Evolutionary conservation across 768 basidiomycete genomes (phyloP), one percentile per base, ranked within the genome.

Genomic region (Trametes elegans): DNA sequence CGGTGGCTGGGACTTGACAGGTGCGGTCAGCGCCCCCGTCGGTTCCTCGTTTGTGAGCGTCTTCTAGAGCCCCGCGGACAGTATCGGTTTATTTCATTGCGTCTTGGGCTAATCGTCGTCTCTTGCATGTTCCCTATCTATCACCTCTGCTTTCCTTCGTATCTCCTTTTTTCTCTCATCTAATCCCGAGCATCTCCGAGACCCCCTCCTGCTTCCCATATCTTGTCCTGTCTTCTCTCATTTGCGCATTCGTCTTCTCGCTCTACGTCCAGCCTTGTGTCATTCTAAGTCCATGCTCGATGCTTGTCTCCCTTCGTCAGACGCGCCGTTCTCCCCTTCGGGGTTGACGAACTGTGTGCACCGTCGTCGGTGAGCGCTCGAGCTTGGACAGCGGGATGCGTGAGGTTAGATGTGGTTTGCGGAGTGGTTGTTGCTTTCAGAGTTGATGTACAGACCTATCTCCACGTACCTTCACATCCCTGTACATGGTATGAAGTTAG

Each of bases 321-420:
- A 38, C 27, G 18, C 50, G 49, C 42, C 63, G 57, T 73, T 78
- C 75, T 80, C 77, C 76, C 74, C 71, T 61, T 34, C 60, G 71
- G 78, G 79, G 76, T 65, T 68, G 78, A 79, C 61, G 78, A 78
- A 75, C 68, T 67, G 65, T 52, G 44, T 61, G 63, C 53, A 53
- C 59, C 62, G 57, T 53, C 47, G 67, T 62, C 63, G 73, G 78
- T 80, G 78, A 79, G 78, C 78, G 79, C 76, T 77, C 65, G 64
- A 55, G 60, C 41, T 34, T 40, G 19, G 41, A 34, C 24, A 57
- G 23, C 35, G 31, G 21, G 46, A 23, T 35, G 43, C 32, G 42
- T n/a, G 11, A 3, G 40, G 51, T 21, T 4, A 39, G 34, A 13
- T 32, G 38, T 31, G 41, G 41, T 26, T 26, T 13, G 46, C 18